Conservation (phyloP, 768 basidiomycete species). For the Suillus bovinus region DNA sequence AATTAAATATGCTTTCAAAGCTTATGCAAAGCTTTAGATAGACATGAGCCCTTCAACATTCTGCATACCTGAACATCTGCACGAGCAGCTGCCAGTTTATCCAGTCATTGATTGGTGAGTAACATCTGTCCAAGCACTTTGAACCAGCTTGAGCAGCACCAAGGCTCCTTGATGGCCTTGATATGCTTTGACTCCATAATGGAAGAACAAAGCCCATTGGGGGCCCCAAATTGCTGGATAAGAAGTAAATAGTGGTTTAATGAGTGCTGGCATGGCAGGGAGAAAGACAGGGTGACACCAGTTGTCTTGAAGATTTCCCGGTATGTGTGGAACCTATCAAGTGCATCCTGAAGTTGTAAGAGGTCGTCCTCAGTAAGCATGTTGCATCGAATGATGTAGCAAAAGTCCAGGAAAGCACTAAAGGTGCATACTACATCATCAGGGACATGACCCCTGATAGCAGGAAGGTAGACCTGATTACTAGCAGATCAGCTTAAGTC, state of each 20-base stretch:
- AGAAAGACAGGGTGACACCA: too few species aligned
- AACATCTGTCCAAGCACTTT: constrained; percentile 17
- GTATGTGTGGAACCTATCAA: too few species aligned
- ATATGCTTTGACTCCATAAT: constrained; percentile 21
- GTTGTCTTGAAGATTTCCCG: too few species aligned
- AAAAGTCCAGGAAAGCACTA: constrained; percentile 28
- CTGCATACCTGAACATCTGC: not conserved
- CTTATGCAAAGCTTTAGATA: too few species aligned
- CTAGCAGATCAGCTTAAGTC: too few species aligned
- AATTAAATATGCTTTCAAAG: too few species aligned
- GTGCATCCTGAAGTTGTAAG: too few species aligned
- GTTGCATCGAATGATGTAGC: constrained; percentile 13
- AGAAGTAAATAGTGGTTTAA: not conserved
- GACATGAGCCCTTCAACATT: too few species aligned
- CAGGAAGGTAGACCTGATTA: constrained; percentile 5
- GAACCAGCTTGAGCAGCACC: constrained; percentile 12
- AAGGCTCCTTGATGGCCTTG: constrained; percentile 30
- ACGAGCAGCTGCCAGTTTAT: constrained; percentile 9
- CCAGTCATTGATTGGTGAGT: constrained; percentile 26
- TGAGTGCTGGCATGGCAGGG: constrained; percentile 9
- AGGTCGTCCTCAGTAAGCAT: too few species aligned
- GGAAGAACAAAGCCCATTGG: constrained; percentile 28
- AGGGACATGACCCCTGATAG: constrained; percentile 12
- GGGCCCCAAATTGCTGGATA: constrained; percentile 27
- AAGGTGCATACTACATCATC: constrained; percentile 3